Conservation (phyloP, 2,329 filamentous ascomycete species). For the Whalleya microplaca region DNA sequence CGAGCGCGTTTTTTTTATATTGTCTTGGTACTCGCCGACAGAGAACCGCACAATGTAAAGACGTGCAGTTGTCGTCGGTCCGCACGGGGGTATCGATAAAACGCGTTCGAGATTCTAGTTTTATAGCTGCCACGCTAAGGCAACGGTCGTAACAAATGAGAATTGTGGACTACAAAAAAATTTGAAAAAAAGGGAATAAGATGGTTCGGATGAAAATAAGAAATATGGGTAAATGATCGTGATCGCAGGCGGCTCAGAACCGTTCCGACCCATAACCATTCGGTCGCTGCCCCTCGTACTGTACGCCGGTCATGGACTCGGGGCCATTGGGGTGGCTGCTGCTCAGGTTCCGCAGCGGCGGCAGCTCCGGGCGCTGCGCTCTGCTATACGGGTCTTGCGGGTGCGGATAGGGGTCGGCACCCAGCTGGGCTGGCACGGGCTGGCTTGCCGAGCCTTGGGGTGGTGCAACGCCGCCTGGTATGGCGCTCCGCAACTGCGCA, state of each 20-base stretch:
- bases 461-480: constrained; percentile 27
- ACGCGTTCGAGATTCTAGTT: constrained; percentile 19
- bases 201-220: not conserved
- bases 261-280: constrained; percentile 51
- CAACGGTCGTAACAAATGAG: constrained; percentile 13
- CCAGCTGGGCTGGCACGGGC: constrained; percentile 32
- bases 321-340: constrained; percentile 48
- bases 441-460: constrained; percentile 27
- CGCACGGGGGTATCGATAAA: constrained; percentile 25
- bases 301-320: constrained; percentile 69
- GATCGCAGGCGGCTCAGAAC: constrained; percentile 27
- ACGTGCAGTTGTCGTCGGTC: constrained; percentile 12
- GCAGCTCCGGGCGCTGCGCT: constrained; percentile 52
- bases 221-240: constrained; percentile 20
- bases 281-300: constrained; percentile 57
- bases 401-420: constrained; percentile 37
- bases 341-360: constrained; percentile 59
- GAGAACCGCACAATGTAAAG: constrained; percentile 3
- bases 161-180: no score
- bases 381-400: constrained; percentile 34
- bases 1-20: constrained; percentile 19
- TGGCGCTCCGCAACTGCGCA: constrained; percentile 47
- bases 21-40: constrained; percentile 15
- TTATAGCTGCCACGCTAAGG: constrained; percentile 17
- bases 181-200: not conserved